A percentile compares a stretch with the other conserved stretches of the same genome.
phyloP scores from a whole-genome alignment of 139 green algal species.

The Chlamydomonas sphaeroides region DNA sequence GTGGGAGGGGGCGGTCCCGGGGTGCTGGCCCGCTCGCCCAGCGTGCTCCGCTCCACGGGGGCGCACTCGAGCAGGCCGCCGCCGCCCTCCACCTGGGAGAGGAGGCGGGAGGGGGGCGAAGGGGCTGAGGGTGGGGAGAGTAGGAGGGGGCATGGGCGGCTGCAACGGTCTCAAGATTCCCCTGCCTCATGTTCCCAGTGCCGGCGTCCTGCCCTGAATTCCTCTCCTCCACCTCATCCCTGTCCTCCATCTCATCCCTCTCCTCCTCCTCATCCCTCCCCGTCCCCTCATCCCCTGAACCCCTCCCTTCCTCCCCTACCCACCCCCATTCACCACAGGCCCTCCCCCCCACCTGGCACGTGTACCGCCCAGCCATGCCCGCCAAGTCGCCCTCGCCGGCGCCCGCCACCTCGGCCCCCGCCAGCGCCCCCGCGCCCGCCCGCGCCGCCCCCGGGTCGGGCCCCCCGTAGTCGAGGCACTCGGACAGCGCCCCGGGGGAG shows the following conservation, averaged over 20 bases:
- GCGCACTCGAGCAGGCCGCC: constrained; percentile 42
- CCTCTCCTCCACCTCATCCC: too few relatives aligned
- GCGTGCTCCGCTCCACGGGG: background rate
- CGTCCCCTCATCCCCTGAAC: background rate
- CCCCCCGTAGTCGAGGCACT: constrained; percentile 35
- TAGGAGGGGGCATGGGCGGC: too few relatives aligned
- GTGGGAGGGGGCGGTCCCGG: too few relatives aligned
- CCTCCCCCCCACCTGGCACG: background rate
- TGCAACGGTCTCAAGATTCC: too few relatives aligned
- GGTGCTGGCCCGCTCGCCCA: background rate
- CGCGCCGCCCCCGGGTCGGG: background rate
- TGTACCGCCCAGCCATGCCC: background rate
- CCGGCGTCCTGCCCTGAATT: too few relatives aligned
- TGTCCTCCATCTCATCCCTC: too few relatives aligned
- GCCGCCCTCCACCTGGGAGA: background rate
- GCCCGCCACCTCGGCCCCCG: background rate
- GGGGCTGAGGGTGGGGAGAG: background rate
- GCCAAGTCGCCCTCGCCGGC: background rate
- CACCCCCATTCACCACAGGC: background rate
- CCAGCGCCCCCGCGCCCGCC: background rate
- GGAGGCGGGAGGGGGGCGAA: background rate
- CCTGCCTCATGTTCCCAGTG: too few relatives aligned
- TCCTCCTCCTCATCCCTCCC: too few relatives aligned
- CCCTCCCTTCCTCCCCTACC: background rate
- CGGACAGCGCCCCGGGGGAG: constrained; percentile 27